Base-by-base conservation (phyloP, 805 yeast species). In the Lipomyces anomalus region DNA sequence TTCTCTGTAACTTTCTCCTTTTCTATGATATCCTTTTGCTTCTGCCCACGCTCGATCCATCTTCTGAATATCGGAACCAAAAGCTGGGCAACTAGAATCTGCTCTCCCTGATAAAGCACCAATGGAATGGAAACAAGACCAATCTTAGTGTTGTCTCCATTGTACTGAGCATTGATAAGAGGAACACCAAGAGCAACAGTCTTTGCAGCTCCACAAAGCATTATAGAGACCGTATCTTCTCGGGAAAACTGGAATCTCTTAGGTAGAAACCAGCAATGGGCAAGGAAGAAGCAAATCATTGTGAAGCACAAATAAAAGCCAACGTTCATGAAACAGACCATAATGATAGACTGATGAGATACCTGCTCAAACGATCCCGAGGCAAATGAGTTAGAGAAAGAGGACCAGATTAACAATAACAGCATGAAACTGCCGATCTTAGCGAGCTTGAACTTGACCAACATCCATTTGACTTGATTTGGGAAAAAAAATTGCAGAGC, bases 171-270 rank as follows among this genome's bases (percentile, higher is more conserved):
- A 1, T 88, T 72, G n/a, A 83, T 72, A 41, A 87, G 69, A 1
- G 95, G 83, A 3, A 87, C 95, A 30, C 95, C 96, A 42, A 87
- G 69, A 0, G 95, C 95, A 0, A 95, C 95, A 1, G 95, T 87
- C 63, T 87, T 88, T 1, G 96, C 95, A 4, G 95, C 90, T 7
- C 95, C 95, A 64, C 95, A 85, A 48, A 86, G 72, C 82, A 87
- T 75, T 41, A 88, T 74, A 9, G 89, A 73, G 29, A 85, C 84
- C 0, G 95, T 77, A 58, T 88, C 95, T 42, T 69, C 63, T 55
- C 80, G 75, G 57, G 72, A 71, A 63, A 83, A 83, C 63, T 82
- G 83, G 57, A 84, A 85, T 4, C 76, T 42, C 36, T 59, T 58
- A 3, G 67, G 57, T 3, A 84, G 59, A 50, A 73, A 73, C 43